Evolutionary conservation across 768 basidiomycete species (phyloP).

Genomic region (Pulveroboletus ravenelii): DNA sequence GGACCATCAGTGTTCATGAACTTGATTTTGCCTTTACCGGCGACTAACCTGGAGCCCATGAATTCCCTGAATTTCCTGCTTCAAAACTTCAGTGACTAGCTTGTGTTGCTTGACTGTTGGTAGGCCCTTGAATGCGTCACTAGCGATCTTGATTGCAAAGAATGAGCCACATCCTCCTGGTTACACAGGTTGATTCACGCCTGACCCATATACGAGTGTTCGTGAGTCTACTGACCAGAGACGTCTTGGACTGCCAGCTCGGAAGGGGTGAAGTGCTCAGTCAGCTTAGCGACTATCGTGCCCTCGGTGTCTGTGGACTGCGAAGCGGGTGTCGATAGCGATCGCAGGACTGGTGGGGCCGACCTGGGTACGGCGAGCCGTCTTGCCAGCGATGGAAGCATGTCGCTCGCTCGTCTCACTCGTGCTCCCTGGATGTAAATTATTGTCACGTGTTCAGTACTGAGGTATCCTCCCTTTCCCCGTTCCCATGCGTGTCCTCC

Average conservation of each 20-base stretch:
- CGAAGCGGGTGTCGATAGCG: slow-evolving; percentile 21
- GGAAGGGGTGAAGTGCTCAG: slow-evolving; percentile 69
- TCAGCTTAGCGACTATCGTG: slow-evolving; percentile 68
- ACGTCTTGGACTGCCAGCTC: slow-evolving; percentile 86
- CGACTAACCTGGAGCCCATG: slow-evolving; percentile 86
- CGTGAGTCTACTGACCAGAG: slow-evolving; percentile 63
- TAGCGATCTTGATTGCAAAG: slow-evolving; percentile 88
- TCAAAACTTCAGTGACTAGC: slow-evolving; percentile 79
- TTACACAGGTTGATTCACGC: slow-evolving; percentile 5
- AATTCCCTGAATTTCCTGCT: slow-evolving; percentile 84
- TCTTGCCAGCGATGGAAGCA: slow-evolving; percentile 30
- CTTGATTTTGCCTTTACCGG: not conserved
- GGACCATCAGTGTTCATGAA: slow-evolving; percentile 4
- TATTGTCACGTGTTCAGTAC: slow-evolving; percentile 15
- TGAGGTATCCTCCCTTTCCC: not conserved
- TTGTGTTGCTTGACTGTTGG: slow-evolving; percentile 90
- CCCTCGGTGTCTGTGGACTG: slow-evolving; percentile 37
- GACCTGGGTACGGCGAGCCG: slow-evolving; percentile 27
- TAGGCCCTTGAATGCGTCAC: slow-evolving; percentile 80
- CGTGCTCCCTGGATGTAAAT: not conserved
- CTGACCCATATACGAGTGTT: not conserved
- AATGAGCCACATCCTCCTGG: slow-evolving; percentile 96
- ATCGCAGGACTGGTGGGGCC: slow-evolving; percentile 25
- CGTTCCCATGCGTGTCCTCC: slow-evolving; percentile 20
- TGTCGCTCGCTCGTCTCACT: not conserved